Conservation (phyloP, 1,284 basidiomycete genomes). For the Agaricales sp. region DNA sequence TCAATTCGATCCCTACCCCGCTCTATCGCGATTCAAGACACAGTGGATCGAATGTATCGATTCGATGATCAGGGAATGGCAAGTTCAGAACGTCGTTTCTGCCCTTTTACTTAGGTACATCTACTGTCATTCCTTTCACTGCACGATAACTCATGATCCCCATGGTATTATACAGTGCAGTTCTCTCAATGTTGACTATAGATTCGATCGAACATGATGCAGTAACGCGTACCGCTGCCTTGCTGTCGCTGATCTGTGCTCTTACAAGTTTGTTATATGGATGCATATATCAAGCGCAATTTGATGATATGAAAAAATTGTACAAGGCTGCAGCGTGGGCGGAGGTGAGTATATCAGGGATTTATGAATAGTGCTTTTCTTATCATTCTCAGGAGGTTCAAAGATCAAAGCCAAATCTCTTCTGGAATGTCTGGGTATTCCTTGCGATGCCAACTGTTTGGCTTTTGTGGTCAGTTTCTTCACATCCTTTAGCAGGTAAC, state of each 20-base stretch:
- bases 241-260: constrained; percentile 48
- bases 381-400: constrained; percentile 38
- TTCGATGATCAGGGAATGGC: constrained; percentile 31
- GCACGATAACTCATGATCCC: neutral
- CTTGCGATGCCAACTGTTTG: constrained; percentile 53
- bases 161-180: constrained; percentile 29
- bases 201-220: constrained; percentile 38
- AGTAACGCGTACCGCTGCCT: constrained; percentile 42
- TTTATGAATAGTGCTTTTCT: constrained; percentile 1
- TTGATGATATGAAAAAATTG: constrained; percentile 53
- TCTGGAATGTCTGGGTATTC: constrained; percentile 71
- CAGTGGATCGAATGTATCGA: constrained; percentile 33
- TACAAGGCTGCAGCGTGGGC: constrained; percentile 55
- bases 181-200: constrained; percentile 53
- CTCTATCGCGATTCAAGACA: constrained; percentile 13
- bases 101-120: constrained; percentile 25
- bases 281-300: constrained; percentile 52
- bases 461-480: constrained; percentile 40
- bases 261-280: constrained; percentile 54
- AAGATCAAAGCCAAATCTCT: constrained; percentile 37
- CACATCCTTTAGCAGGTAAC: neutral
- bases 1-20: constrained; percentile 6
- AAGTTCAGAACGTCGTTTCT: constrained; percentile 31
- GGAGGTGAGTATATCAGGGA: constrained; percentile 27
- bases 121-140: constrained; percentile 10